These are phyloP conservation scores for Pseudocercospora eumusae DNA, from an alignment of 2,329 filamentous ascomycete genomes.

Conservation along the genomic window DNA sequence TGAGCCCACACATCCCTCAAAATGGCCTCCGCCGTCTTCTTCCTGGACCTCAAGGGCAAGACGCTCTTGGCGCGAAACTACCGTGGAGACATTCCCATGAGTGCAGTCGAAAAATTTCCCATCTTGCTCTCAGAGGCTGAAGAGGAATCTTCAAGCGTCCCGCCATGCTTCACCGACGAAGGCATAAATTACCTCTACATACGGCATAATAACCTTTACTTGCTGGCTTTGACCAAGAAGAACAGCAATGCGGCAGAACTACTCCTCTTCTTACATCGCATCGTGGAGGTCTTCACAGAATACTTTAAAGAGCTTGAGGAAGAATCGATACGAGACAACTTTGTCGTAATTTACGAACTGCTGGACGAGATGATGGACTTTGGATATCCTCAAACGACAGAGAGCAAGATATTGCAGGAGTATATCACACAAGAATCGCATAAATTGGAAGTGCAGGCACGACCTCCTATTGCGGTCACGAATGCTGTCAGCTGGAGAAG, in stretches of 20 bases:
- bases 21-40: slow-evolving; percentile 98
- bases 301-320: slow-evolving; percentile 99
- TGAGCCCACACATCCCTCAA: slow-evolving; percentile 36
- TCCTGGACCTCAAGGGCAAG: slow-evolving; percentile 99
- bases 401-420: slow-evolving; percentile 97
- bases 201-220: slow-evolving; percentile 97
- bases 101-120: slow-evolving; percentile 96
- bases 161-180: slow-evolving; percentile 96
- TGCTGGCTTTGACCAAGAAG: slow-evolving; percentile 95
- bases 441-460: slow-evolving; percentile 94
- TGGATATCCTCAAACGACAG: slow-evolving; percentile 96
- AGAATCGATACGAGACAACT: slow-evolving; percentile 98
- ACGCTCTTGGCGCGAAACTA: slow-evolving; percentile 98
- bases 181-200: slow-evolving; percentile 99
- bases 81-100: slow-evolving; percentile 98
- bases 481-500: slow-evolving; percentile 98
- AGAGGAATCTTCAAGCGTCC: slow-evolving; percentile 96
- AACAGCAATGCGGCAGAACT: slow-evolving; percentile 99
- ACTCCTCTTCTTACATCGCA: slow-evolving; percentile 93
- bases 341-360: slow-evolving; percentile 97
- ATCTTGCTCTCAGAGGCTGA: slow-evolving; percentile 94
- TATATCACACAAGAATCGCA: slow-evolving; percentile 97
- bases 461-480: slow-evolving; percentile 94
- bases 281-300: slow-evolving; percentile 98
- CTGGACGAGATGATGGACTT: slow-evolving; percentile 99